Conservation (phyloP, 2,329 filamentous ascomycete species). For the Fusarium brevicatenulatum region DNA sequence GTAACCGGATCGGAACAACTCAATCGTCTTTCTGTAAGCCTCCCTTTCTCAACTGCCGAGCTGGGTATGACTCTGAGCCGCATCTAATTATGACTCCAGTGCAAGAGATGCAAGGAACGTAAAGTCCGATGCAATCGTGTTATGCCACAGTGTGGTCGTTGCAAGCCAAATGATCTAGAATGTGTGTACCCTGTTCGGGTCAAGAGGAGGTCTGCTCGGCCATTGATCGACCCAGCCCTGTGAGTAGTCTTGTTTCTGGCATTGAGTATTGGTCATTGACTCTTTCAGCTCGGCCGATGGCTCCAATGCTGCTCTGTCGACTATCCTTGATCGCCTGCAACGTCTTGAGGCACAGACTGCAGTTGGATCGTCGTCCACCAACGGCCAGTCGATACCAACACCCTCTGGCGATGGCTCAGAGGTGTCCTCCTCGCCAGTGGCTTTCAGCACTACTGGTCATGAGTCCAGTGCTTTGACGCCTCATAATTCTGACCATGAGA, state of each 20-base stretch:
- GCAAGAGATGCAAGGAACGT: slow-evolving; percentile 44
- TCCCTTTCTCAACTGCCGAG: background rate
- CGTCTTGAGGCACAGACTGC: slow-evolving; percentile 43
- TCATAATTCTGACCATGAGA: background rate
- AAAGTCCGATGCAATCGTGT: slow-evolving; percentile 47
- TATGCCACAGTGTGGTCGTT: slow-evolving; percentile 45
- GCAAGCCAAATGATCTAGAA: slow-evolving; percentile 40
- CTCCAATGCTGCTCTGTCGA: slow-evolving; percentile 34
- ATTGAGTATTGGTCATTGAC: slow-evolving; percentile 13
- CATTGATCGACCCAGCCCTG: slow-evolving; percentile 28
- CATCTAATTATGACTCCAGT: slow-evolving; percentile 20
- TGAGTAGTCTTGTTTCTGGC: slow-evolving; percentile 2
- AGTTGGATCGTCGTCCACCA: background rate
- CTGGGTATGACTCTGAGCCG: background rate
- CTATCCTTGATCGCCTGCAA: slow-evolving; percentile 46
- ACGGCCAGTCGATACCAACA: background rate
- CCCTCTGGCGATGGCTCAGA: slow-evolving; percentile 31
- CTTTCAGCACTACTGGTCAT: slow-evolving; percentile 10
- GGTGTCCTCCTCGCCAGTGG: slow-evolving; percentile 21
- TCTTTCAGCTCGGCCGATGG: slow-evolving; percentile 12
- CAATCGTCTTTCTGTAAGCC: slow-evolving; percentile 41
- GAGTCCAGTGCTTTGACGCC: slow-evolving; percentile 16
- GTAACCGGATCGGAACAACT: slow-evolving; percentile 30
- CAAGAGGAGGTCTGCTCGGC: slow-evolving; percentile 41
- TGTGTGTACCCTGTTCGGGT: slow-evolving; percentile 44